Percentiles rank a stretch among this genome's conserved stretches.
Evolutionary conservation across 331 rosid species (phyloP).

Genomic region (Saraca asoca): DNA sequence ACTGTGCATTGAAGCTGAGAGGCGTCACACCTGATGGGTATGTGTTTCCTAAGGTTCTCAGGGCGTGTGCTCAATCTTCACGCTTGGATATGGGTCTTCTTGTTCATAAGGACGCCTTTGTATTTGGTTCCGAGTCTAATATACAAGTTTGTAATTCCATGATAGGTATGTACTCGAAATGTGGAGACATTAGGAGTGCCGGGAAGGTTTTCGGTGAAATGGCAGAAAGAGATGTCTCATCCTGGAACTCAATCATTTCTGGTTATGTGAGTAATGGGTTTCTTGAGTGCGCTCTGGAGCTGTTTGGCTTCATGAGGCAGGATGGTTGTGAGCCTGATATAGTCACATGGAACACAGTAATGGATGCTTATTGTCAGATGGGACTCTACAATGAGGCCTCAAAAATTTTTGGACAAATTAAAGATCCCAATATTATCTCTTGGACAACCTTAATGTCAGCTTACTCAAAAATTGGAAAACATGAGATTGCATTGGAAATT

Average conservation of each 20-base stretch:
- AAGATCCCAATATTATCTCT: constrained; percentile 50
- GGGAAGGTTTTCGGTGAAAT: constrained; percentile 43
- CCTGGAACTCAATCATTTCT: constrained; percentile 54
- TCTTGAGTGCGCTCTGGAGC: constrained; percentile 33
- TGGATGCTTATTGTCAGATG: constrained; percentile 51
- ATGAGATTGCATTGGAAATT: constrained; percentile 40
- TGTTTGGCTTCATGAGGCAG: constrained; percentile 35
- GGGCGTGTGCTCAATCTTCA: constrained; percentile 41
- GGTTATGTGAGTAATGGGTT: constrained; percentile 48
- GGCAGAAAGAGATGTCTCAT: constrained; percentile 44
- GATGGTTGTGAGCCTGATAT: constrained; percentile 44
- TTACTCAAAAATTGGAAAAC: constrained; percentile 37
- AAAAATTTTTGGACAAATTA: constrained; percentile 38
- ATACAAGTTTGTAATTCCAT: constrained; percentile 41
- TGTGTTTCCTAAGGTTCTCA: constrained; percentile 54
- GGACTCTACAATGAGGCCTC: constrained; percentile 38
- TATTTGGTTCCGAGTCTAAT: constrained; percentile 28
- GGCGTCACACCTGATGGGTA: constrained; percentile 44
- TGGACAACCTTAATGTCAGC: constrained; percentile 55
- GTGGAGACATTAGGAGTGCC: constrained; percentile 38
- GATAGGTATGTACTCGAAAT: constrained; percentile 51
- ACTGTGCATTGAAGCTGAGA: constrained; percentile 29
- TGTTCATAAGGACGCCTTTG: constrained; percentile 43
- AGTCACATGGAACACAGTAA: constrained; percentile 49
- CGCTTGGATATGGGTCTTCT: constrained; percentile 28